Evolutionary conservation across 148 eudicot species (phyloP), one percentile per base, ranked within the genome.

Genomic region (Chenopodium quinoa): DNA sequence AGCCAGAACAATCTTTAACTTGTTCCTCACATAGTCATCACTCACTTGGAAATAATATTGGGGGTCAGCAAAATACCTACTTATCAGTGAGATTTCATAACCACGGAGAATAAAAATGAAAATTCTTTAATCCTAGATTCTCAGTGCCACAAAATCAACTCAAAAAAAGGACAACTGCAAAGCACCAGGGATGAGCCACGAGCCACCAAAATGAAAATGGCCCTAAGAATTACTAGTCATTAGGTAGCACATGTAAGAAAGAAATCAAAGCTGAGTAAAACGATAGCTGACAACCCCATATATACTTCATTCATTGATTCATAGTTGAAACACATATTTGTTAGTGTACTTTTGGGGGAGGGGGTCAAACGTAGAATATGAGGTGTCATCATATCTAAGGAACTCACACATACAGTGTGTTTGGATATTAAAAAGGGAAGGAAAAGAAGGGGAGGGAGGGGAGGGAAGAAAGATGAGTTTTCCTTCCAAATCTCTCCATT

Each of bases 21-120:
- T 96, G 90, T 92, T 96, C 90, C 89, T 90, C 87, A 93, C 99
- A 76, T 96, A 96, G 47, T 92, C 91, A 81, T 96, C 98, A 78
- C 94, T 94, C 79, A 96, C 97, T 92, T 96, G 98, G 87, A 96
- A 94, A 86, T 96, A 96, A 80, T 96, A 96, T 84, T 93, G 95
- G 11, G 97, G 95, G 80, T 94, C 95, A 78, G 99, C 90, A 76
- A 96, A 84, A 77, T 89, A 96, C 84, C 95, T 89, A 83, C 98
- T 94, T 70, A 96, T 90, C 98, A 90, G 93, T 80, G 79, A 66
- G 32, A 60, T 50, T 64, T 52, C 20, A 29, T 63, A n/a, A 46
- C 67, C 40, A 84, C 20, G 71, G 14, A 0, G 2, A 29, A 27
- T 29, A 11, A 27, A 37, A 34, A 34, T 34, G 37, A 34, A 66